A percentile compares a stretch with the other conserved stretches of the same genome.
phyloP scores from a whole-genome alignment of 139 green algal species.

The Picochlorum sp. region DNA sequence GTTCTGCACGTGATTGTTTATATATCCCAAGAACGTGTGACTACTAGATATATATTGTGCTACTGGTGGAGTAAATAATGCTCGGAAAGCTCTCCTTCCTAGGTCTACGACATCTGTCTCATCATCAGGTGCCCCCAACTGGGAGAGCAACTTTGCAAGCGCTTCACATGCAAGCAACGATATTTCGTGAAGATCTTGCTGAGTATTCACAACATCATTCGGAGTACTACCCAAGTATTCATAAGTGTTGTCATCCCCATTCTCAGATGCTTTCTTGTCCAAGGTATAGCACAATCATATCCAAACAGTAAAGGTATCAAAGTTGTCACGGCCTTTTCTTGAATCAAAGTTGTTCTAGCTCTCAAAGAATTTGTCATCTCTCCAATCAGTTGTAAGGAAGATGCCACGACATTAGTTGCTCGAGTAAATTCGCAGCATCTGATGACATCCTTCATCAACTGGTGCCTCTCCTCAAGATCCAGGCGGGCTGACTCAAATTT shows the following conservation, averaged over 20 bases:
- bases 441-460: constrained; percentile 32
- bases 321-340: constrained; percentile 43
- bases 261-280: constrained; percentile 1
- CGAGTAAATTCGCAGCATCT: constrained; percentile 42
- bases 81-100: constrained; percentile 38
- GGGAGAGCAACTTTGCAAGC: background rate
- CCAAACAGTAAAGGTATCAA: constrained; percentile 70
- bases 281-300: constrained; percentile 63
- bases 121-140: background rate
- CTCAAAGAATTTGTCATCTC: constrained; percentile 38
- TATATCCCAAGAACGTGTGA: too few relatives aligned
- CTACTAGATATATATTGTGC: constrained; percentile 36
- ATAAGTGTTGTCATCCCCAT: constrained; percentile 10
- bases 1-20: constrained; percentile 31
- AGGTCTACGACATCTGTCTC: background rate
- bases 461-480: constrained; percentile 30
- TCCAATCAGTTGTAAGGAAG: constrained; percentile 52
- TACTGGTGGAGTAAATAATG: constrained; percentile 74
- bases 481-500: constrained; percentile 37
- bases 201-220: too few relatives aligned
- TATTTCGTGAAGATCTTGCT: background rate
- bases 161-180: background rate
- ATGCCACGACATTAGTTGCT: constrained; percentile 57
- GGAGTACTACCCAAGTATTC: background rate
- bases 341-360: constrained; percentile 55